Conservation (phyloP, 768 basidiomycete species). For the Leucosporidium scottii region DNA sequence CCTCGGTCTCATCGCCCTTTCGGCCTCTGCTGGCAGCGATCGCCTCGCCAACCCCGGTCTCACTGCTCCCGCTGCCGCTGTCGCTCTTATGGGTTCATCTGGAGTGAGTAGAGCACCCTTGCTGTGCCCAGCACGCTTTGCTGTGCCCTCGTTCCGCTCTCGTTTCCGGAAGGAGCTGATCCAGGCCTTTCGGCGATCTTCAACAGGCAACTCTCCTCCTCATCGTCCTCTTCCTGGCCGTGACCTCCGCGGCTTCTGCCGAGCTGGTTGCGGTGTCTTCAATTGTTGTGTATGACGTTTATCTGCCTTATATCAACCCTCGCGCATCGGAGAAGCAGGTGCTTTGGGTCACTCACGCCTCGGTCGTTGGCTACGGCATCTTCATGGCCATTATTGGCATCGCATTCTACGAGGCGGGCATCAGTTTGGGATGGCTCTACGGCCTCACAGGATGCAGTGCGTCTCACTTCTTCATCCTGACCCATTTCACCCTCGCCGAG, state of each 20-base stretch:
- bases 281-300: slow-evolving; percentile 16
- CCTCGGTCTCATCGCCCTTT: too few relatives aligned
- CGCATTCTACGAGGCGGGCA: background rate
- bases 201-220: too few relatives aligned
- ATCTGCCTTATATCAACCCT: slow-evolving; percentile 8
- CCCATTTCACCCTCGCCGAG: background rate
- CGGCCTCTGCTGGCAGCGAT: too few relatives aligned
- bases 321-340: slow-evolving; percentile 7
- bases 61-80: slow-evolving; percentile 6
- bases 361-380: slow-evolving; percentile 36
- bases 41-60: slow-evolving; percentile 4
- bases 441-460: slow-evolving; percentile 35
- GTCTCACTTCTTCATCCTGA: too few relatives aligned
- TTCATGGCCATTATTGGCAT: slow-evolving; percentile 38
- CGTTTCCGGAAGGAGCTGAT: background rate
- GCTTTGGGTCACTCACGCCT: slow-evolving; percentile 5
- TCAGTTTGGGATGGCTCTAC: background rate
- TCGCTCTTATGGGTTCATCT: slow-evolving; percentile 8
- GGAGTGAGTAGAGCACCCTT: slow-evolving; percentile 12
- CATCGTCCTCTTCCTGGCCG: background rate
- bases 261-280: slow-evolving; percentile 16
- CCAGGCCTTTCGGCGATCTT: background rate
- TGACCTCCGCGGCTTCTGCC: background rate
- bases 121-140: slow-evolving; percentile 12
- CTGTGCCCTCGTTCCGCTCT: background rate